Percentiles rank a stretch among this genome's conserved stretches.
These are phyloP conservation scores for Hirsutella thompsonii DNA, from an alignment of 2,329 filamentous ascomycete species.

Conservation along the genomic window DNA sequence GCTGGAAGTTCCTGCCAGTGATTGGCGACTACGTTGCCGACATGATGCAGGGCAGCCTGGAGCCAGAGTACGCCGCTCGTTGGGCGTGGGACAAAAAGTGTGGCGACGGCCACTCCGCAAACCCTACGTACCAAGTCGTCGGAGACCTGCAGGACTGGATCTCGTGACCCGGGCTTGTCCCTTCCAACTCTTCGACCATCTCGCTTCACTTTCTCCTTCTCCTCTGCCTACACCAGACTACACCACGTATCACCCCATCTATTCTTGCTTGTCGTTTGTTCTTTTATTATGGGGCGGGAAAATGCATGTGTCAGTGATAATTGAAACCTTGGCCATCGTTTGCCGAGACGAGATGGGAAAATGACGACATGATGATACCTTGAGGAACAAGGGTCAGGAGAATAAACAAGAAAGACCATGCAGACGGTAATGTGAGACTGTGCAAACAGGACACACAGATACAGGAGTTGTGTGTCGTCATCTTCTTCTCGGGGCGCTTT, in stretches of 20 bases:
- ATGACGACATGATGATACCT: not conserved
- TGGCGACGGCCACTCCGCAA: conserved; percentile 25
- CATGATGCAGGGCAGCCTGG: conserved; percentile 28
- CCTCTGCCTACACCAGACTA: too few species aligned
- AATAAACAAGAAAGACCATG: not conserved
- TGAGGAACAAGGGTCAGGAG: not conserved
- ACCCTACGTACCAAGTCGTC: conserved; percentile 27
- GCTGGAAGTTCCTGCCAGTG: conserved; percentile 52
- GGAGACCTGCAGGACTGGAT: conserved; percentile 26
- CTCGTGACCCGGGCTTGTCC: conserved; percentile 8
- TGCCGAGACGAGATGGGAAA: not conserved
- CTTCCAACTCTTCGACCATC: not conserved
- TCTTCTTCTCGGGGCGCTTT: too few species aligned
- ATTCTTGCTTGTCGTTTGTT: not conserved
- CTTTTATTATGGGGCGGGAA: not conserved
- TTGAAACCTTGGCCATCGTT: not conserved
- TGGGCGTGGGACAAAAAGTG: conserved; percentile 34
- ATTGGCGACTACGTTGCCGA: conserved; percentile 46
- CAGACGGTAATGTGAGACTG: conserved; percentile 2
- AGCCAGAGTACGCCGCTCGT: conserved; percentile 22
- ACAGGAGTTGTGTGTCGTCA: conserved; percentile 3
- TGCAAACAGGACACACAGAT: conserved; percentile 7
- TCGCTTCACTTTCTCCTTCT: not conserved
- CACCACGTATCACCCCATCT: too few species aligned
- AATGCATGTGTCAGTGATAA: too few species aligned